These are phyloP conservation scores for Wickerhamomyces chambardii DNA, from an alignment of 805 yeast species.

Conservation along the genomic window DNA sequence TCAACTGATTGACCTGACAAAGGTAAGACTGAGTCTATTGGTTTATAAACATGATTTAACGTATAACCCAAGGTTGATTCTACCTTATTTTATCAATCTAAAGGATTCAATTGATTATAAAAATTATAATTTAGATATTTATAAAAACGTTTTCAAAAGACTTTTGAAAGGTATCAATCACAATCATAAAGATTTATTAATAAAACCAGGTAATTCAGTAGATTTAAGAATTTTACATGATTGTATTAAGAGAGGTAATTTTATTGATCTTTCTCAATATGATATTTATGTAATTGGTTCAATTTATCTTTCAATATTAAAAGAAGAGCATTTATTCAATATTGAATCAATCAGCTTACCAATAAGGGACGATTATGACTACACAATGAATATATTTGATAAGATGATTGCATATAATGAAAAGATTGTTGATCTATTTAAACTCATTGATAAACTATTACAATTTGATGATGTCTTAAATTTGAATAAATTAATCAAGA, in stretches of 20 bases:
- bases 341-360: slow-evolving; percentile 41
- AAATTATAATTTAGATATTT: slow-evolving; percentile 27
- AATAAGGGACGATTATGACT: slow-evolving; percentile 36
- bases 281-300: slow-evolving; percentile 38
- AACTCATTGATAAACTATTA: neutral
- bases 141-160: slow-evolving; percentile 44
- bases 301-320: slow-evolving; percentile 33
- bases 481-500: slow-evolving; percentile 25
- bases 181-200: slow-evolving; percentile 27
- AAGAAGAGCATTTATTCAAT: slow-evolving; percentile 47
- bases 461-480: neutral
- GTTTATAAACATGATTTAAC: slow-evolving; percentile 63
- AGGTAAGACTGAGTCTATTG: slow-evolving; percentile 63
- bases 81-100: slow-evolving; percentile 31
- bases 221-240: slow-evolving; percentile 32
- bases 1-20: slow-evolving; percentile 58
- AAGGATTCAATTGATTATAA: slow-evolving; percentile 18
- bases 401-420: slow-evolving; percentile 23
- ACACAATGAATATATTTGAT: slow-evolving; percentile 28
- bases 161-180: slow-evolving; percentile 28
- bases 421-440: slow-evolving; percentile 14
- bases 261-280: slow-evolving; percentile 57
- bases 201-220: slow-evolving; percentile 46
- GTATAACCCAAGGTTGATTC: slow-evolving; percentile 36
- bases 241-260: slow-evolving; percentile 45